Evolutionary conservation across 2,329 filamentous ascomycete genomes (phyloP), one percentile per base, ranked within the genome.

Genomic region (Magnaporthiopsis poae): DNA sequence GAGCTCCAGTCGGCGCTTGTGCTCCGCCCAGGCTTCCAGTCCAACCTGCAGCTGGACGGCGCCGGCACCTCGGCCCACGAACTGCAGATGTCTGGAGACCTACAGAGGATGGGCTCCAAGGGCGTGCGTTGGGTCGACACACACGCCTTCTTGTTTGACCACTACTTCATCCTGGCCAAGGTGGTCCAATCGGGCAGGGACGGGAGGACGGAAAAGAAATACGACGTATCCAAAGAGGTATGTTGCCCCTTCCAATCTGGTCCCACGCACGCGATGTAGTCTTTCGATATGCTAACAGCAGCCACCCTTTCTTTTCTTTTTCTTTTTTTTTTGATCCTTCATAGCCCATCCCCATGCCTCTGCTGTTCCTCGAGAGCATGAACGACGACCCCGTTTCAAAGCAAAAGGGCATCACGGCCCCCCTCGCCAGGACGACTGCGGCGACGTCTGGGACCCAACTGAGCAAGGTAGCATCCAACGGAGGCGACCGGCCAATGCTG

Each of bases 141-240:
- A 0, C 92, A 97, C 75, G 92, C 91, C 2, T 84, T 99, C 62
- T 83, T 99, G 0, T 98, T 99, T 74, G 96, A 99, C 73, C 93
- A 99, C 77, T 99, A 97, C 76, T 84, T 99, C 56, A 93, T 99
- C 46, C 80, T 99, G 61, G 90, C 95, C 59, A 99, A 99, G 80
- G 83, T 91, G 9, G 82, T 88, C 3, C 81, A 84, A 13, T 81
- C 87, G 62, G 46, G 46, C 21, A 92, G 92, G 72, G 86, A 88
- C 61, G 84, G 87, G 61, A 86, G 85, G 63, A 85, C 85, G n/a
- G 84, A 89, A 66, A 95, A 90, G 77, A 92, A 91, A 72, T 99
- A 95, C 71, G 95, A 99, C 76, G 94, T 99, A 39, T 97, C 93
- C 0, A 93, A 96, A 76, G 84, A 96, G 77, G 88, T 90, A 77